phyloP scores from a whole-genome alignment of 139 green algal genomes.

The Chlorella sorokiniana region DNA sequence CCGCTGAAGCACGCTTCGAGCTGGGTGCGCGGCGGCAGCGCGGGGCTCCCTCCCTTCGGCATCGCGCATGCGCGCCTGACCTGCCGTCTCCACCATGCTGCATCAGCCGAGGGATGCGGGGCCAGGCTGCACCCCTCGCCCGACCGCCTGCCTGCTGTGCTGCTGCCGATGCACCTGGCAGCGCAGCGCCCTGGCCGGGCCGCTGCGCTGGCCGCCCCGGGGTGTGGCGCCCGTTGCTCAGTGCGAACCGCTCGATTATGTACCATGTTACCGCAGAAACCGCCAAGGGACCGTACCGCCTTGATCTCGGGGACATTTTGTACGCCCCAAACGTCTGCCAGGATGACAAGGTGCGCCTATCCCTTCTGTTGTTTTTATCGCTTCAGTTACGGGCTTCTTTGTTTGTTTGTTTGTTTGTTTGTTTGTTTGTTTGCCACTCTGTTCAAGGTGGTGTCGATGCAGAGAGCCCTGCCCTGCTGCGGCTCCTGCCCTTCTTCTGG shows the following conservation, averaged over 20 bases:
- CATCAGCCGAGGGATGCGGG: no score
- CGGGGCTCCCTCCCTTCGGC: not conserved
- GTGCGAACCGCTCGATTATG: no score
- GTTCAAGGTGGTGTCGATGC: no score
- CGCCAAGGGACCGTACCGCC: conserved; percentile 55
- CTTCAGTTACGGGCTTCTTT: not conserved
- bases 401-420: not conserved
- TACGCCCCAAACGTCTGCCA: conserved; percentile 72
- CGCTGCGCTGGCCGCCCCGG: no score
- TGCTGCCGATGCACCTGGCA: no score
- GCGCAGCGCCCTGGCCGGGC: no score
- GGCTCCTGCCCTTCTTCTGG: no score
- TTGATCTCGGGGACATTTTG: conserved; percentile 70
- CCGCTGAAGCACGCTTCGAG: conserved; percentile 20
- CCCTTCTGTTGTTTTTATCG: not conserved
- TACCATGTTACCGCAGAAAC: not conserved
- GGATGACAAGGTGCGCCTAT: conserved; percentile 38
- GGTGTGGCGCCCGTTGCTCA: no score
- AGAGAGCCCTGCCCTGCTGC: no score
- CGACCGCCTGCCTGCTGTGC: no score
- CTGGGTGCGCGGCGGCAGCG: conserved; percentile 29
- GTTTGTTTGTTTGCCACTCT: not conserved
- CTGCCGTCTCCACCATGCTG: no score
- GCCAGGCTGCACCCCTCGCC: no score
- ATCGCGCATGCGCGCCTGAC: not conserved